Base-by-base conservation (phyloP, 371 early-diverging fungal genomes). In the Capillidium heterosporum region DNA sequence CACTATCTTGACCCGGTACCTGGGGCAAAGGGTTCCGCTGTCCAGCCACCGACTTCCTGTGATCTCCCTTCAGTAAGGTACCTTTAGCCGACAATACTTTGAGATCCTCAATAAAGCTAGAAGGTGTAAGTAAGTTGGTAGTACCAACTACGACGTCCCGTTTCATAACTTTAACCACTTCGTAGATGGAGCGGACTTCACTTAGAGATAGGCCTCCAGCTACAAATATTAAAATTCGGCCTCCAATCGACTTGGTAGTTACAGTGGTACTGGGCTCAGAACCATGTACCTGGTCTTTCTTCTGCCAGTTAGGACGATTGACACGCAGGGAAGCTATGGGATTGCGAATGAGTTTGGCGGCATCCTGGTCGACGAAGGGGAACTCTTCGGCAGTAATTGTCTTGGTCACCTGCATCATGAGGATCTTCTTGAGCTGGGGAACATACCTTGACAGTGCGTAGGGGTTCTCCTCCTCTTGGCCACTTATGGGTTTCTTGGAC, bases 201-300 rank as follows among this genome's bases (percentile, higher is more conserved):
- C 91, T 85, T 44, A 84, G 85, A 4, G 97, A 91, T 50, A 90
- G 68, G 15, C 96, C 98, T 26, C 98, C 96, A 13, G 89, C 81
- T 44, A 91, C 73, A 62, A 93, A 98, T 7, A 95, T 70, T 60
- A 57, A 56, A 55, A 56, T 58, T 15, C 49, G 46, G 3, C 60
- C 59, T 21, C 48, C 63, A 4, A n/a, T n/a, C 1, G 55, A 2
- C 11, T 21, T n/a, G 17, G 48, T 8, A 10, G 48, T 8, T 2
- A 26, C 27, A 13, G 10, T 40, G n/a, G 4, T 55, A 19, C 0
- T 24, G 23, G 51, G 10, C 13, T 50, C 41, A 4, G 19, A 13
- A 5, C 21, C 11, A 19, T 19, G 39, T 17, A 0, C 50, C 23
- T 57, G 48, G 24, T 15, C 27, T 28, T 55, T 46, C 29, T 27